Evolutionary conservation across 441 rosid species (phyloP), one percentile per base, ranked within the genome.

Genomic region (Gossypium aridum): DNA sequence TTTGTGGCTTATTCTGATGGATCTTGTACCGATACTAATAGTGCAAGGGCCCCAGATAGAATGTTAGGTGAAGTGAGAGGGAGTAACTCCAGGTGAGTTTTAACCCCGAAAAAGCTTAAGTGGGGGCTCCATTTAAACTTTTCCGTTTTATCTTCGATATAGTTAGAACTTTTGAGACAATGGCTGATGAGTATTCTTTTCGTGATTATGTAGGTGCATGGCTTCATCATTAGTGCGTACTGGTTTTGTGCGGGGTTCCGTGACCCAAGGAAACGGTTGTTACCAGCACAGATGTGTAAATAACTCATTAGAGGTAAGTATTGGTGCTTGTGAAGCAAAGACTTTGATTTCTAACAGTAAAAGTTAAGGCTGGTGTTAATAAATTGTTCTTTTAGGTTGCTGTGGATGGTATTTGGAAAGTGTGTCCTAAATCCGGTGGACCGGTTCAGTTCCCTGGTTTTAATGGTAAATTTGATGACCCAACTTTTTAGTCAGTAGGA

Each of bases 1-100:
- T 93, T 91, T 80, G 99, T 96, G 78, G 99, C 98, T 12, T 96
- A 96, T 76, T 96, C 99, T 71, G 99, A 96, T 84, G 99, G 99
- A 73, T 96, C 98, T 47, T 96, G 99, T 80, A 96, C 98, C 8
- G 99, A 94, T 78, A 81, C 87, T 66, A 92, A 90, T 64, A 93
- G 98, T 80, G 97, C 99, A 55, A 87, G 99, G 64, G 87, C 96
- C 7, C 99, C 98, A 3, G 99, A 96, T 77, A 93, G 96, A 84
- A 93, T 92, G 98, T 79, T 96, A 83, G 99, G 99, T 76, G 99
- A 96, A 90, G 97, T 92, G 77, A 86, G 99, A 75, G 99, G 99
- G 55, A 83, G 94, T 76, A 87, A 81, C 81, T 96, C 99, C 78
- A 91, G 99, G 99, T 92, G 64, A 86, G 71, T 77, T 3, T 71